Percentiles rank a stretch among this genome's conserved stretches.
Evolutionary conservation across 1,139 yeast species (phyloP).

Genomic region (Suhomyces bokatorum): DNA sequence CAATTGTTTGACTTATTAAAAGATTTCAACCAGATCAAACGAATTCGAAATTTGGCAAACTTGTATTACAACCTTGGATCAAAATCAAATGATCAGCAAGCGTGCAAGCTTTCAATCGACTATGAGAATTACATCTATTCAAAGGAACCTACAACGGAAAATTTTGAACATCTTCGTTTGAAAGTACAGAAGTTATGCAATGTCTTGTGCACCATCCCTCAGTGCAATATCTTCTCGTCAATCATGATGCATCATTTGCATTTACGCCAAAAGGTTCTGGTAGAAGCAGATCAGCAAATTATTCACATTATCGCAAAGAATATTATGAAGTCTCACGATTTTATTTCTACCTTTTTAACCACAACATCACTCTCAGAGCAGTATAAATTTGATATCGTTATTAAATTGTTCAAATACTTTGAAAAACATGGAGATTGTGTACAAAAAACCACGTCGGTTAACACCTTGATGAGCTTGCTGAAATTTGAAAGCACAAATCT

Average conservation of each 20-base stretch:
- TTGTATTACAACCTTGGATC: slow-evolving; percentile 17
- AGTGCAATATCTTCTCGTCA: slow-evolving; percentile 1
- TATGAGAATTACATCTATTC: slow-evolving; percentile 24
- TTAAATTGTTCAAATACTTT: slow-evolving; percentile 12
- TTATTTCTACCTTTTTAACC: slow-evolving; percentile 4
- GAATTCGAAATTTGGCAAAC: slow-evolving; percentile 34
- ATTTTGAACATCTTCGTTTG: slow-evolving; percentile 14
- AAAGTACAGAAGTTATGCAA: slow-evolving; percentile 21
- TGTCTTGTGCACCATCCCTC: slow-evolving; percentile 6
- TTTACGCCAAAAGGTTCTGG: background rate
- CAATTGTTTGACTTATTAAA: slow-evolving; percentile 17
- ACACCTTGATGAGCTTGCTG: slow-evolving; percentile 17
- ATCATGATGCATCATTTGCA: slow-evolving; percentile 7
- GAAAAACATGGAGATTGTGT: slow-evolving; percentile 15
- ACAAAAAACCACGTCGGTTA: slow-evolving; percentile 17
- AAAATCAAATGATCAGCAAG: slow-evolving; percentile 4
- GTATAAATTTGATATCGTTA: slow-evolving; percentile 7
- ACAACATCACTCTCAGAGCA: slow-evolving; percentile 5
- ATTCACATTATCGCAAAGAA: slow-evolving; percentile 17
- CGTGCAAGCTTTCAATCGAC: slow-evolving; percentile 21
- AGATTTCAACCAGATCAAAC: slow-evolving; percentile 25
- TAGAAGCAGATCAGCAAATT: slow-evolving; percentile 12
- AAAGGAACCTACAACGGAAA: slow-evolving; percentile 12
- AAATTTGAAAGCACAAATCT: slow-evolving; percentile 14
- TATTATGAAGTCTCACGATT: background rate